Conservation (phyloP, 2,329 filamentous ascomycete genomes). For the Neofusicoccum sp. region DNA sequence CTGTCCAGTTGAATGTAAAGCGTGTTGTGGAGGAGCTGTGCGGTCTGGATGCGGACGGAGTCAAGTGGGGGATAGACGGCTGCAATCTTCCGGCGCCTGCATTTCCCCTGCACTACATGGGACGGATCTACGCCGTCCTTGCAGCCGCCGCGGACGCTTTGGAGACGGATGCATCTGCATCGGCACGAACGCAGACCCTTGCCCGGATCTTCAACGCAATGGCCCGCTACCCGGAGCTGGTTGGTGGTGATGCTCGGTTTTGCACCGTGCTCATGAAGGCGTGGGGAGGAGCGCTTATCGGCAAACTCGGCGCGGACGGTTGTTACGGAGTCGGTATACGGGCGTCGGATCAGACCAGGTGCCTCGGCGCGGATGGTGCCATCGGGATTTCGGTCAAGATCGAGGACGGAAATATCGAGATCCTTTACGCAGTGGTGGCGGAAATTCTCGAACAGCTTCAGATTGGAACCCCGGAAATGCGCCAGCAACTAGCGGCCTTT, state of each 20-base stretch:
- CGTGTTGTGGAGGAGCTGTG: constrained; percentile 28
- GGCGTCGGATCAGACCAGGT: constrained; percentile 37
- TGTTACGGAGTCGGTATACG: constrained; percentile 49
- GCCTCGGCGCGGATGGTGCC: constrained; percentile 33
- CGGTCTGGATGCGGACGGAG: constrained; percentile 21
- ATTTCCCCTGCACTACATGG: constrained; percentile 38
- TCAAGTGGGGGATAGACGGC: constrained; percentile 47
- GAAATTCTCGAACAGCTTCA: constrained; percentile 47
- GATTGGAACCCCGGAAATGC: constrained; percentile 35
- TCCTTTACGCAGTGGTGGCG: constrained; percentile 45
- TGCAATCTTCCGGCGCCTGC: constrained; percentile 51
- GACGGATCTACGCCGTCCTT: constrained; percentile 37
- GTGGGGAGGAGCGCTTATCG: constrained; percentile 41
- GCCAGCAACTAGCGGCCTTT: constrained; percentile 33
- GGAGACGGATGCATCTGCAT: neutral
- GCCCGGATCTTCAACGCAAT: constrained; percentile 45
- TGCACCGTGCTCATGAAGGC: constrained; percentile 47
- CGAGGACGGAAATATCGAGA: constrained; percentile 47
- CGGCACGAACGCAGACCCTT: constrained; percentile 25
- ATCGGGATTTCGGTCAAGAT: constrained; percentile 50
- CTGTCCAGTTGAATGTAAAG: constrained; percentile 39
- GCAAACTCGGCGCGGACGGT: constrained; percentile 51
- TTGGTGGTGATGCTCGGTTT: constrained; percentile 48
- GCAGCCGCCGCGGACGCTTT: constrained; percentile 33
- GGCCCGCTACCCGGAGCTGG: constrained; percentile 42